Conservation (phyloP, 805 yeast genomes). For the Ogataea zsoltii region DNA sequence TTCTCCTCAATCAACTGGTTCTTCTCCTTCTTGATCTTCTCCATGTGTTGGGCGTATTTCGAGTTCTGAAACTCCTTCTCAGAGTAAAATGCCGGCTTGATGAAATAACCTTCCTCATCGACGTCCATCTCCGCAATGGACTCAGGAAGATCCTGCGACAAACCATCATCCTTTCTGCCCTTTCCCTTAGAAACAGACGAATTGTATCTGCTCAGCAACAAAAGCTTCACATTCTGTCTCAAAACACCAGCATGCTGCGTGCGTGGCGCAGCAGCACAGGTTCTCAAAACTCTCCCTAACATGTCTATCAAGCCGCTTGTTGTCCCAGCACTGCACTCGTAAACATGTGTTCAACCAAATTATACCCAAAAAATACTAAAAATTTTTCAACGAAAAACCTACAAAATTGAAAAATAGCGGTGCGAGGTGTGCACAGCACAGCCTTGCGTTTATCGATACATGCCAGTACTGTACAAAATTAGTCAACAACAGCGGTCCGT, state of each 20-base stretch:
- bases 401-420: background rate
- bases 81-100: slow-evolving; percentile 20
- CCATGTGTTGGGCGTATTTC: slow-evolving; percentile 21
- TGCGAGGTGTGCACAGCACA: slow-evolving; percentile 5
- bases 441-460: slow-evolving; percentile 9
- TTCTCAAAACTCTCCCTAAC: slow-evolving; percentile 12
- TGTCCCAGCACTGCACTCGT: too few species aligned
- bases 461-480: too few species aligned
- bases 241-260: slow-evolving; percentile 5
- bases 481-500: slow-evolving; percentile 6
- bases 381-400: background rate
- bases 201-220: slow-evolving; percentile 5
- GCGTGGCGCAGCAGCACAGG: slow-evolving; percentile 5
- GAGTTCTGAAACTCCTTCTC: slow-evolving; percentile 26
- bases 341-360: too few species aligned
- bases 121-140: slow-evolving; percentile 18
- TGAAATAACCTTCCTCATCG: slow-evolving; percentile 28
- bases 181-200: slow-evolving; percentile 1
- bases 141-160: slow-evolving; percentile 4
- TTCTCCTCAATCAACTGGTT: slow-evolving; percentile 27
- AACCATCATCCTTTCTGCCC: background rate
- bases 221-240: slow-evolving; percentile 5
- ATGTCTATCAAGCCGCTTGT: background rate
- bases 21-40: slow-evolving; percentile 21
- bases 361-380: background rate